phyloP scores from a whole-genome alignment of 2,329 filamentous ascomycete genomes.

The Rutstroemia sp. region DNA sequence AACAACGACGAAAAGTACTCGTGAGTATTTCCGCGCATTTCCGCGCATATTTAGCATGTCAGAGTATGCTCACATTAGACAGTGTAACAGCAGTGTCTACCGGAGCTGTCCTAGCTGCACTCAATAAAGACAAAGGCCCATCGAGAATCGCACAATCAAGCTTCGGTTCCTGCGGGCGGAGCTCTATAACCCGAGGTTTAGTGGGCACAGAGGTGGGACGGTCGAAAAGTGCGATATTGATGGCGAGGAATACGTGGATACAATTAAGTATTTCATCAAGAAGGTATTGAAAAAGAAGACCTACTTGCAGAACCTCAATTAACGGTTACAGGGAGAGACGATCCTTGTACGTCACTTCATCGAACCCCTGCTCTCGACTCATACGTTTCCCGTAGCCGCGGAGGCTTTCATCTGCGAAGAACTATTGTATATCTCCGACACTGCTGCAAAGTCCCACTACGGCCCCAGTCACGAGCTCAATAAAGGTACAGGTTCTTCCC shows the following conservation, averaged over 20 bases:
- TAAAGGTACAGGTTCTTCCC: slow-evolving; percentile 5
- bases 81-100: slow-evolving; percentile 15
- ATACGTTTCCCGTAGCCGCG: slow-evolving; percentile 7
- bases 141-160: slow-evolving; percentile 8
- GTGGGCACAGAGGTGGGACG: slow-evolving; percentile 1
- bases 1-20: background rate
- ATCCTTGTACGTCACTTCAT: background rate
- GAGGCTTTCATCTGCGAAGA: slow-evolving; percentile 14
- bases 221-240: slow-evolving; percentile 9
- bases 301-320: background rate
- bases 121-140: slow-evolving; percentile 14
- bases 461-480: slow-evolving; percentile 4
- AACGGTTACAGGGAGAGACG: background rate
- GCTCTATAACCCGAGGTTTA: background rate
- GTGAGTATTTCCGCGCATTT: background rate
- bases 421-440: slow-evolving; percentile 13
- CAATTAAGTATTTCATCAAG: slow-evolving; percentile 14
- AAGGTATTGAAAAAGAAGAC: slow-evolving; percentile 4
- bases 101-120: slow-evolving; percentile 14
- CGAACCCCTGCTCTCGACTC: background rate
- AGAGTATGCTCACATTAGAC: background rate
- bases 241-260: slow-evolving; percentile 8
- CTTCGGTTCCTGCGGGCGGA: slow-evolving; percentile 13
- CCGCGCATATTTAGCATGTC: background rate
- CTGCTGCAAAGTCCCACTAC: slow-evolving; percentile 9